Evolutionary conservation across 768 basidiomycete species (phyloP), one percentile per base, ranked within the genome.

Genomic region (Mycena belliarum): DNA sequence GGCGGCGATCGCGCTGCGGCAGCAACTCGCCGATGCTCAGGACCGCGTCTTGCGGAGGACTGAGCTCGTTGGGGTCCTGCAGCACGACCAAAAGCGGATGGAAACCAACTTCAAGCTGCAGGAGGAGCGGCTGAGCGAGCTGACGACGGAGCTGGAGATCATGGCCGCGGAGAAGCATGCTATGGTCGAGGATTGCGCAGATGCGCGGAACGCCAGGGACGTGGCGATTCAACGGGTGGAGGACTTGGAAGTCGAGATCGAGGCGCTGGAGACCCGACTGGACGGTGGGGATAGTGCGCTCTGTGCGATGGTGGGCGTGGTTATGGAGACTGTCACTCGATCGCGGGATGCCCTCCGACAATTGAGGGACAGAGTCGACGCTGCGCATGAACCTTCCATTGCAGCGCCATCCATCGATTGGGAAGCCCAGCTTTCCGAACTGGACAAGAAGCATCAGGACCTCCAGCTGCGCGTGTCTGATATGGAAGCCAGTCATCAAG

Each of bases 101-200:
- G 91, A 91, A 70, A 85, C 85, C 53, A 93, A 93, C 63, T 68
- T 88, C 49, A 77, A 79, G 53, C 72, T 93, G 32, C 85, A 89
- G 54, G 91, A 93, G 68, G 91, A 93, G 25, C 79, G 88, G 8
- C 70, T 91, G 37, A 70, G 68, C 3, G 91, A 93, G 73, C 81
- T 90, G 82, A 85, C 80, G 3, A 70, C 68, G 18, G 91, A 93
- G 64, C 69, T 91, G 55, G 90, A 90, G 65, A 80, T 81, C 59
- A 74, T 86, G 56, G 76, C 73, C 21, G 79, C 83, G 6, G 82
- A 91, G 75, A 90, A 87, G 69, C 83, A 84, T 54, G 85, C 88
- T 2, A 90, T 93, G 88, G 82, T 93, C 0, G 90, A 92, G 60
- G 91, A 93, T 66, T 93, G 91, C 65, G 86, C 86, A 5, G 84